These are phyloP conservation scores for Cicer chorassanicum DNA, from an alignment of 306 rosid species.

Conservation along the genomic window DNA sequence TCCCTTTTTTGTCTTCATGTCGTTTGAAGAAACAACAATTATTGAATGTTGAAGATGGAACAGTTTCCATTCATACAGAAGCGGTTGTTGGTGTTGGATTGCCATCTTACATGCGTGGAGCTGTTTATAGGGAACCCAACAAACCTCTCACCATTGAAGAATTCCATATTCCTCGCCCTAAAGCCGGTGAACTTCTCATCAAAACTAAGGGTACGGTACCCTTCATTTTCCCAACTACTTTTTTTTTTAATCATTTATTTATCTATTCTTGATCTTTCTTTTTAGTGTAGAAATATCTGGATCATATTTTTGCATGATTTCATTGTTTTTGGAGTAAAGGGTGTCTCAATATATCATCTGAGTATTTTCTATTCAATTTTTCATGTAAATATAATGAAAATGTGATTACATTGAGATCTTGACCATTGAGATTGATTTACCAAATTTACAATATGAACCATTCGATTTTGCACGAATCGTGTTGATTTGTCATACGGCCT, in stretches of 20 bases:
- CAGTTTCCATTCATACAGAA: slow-evolving; percentile 43
- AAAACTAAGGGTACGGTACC: slow-evolving; percentile 64
- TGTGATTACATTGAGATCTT: not conserved
- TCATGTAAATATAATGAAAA: too few relatives aligned
- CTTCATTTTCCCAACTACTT: too few relatives aligned
- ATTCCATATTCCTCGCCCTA: slow-evolving; percentile 84
- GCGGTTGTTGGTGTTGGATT: slow-evolving; percentile 46
- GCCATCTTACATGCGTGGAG: slow-evolving; percentile 84
- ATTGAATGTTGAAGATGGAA: not conserved
- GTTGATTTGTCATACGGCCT: too few relatives aligned
- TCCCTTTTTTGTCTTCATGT: not conserved
- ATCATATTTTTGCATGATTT: too few relatives aligned
- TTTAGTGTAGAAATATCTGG: too few relatives aligned
- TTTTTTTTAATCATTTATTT: too few relatives aligned
- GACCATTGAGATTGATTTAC: not conserved
- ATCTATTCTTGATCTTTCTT: too few relatives aligned
- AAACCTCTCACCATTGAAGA: slow-evolving; percentile 87
- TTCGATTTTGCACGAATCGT: too few relatives aligned
- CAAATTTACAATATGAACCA: not conserved
- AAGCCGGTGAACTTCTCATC: slow-evolving; percentile 86
- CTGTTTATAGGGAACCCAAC: slow-evolving; percentile 79
- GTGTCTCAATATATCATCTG: too few relatives aligned
- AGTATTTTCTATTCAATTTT: too few relatives aligned
- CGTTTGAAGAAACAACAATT: slow-evolving; percentile 3
- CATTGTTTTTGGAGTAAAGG: too few relatives aligned